A percentile compares a stretch with the other conserved stretches of the same genome.
Conservation (phyloP, 257 asterid genomes). For the Nicotiana undulata region DNA sequence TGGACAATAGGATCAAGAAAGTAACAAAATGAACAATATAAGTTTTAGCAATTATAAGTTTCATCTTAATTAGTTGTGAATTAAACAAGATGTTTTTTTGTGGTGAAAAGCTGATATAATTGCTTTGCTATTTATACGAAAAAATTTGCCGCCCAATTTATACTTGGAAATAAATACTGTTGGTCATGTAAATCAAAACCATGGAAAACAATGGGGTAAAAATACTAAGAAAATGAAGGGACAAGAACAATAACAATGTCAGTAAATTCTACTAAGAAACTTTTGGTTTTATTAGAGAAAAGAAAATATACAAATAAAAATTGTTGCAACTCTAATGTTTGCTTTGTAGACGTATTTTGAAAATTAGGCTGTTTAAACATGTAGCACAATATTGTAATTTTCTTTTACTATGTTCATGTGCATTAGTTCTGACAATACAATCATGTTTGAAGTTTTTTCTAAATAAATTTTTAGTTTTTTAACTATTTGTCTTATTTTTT, state of each 20-base stretch:
- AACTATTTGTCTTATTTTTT: too few relatives aligned
- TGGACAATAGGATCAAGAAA: background rate
- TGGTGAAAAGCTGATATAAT: background rate
- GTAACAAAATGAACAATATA: background rate
- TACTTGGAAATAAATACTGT: background rate
- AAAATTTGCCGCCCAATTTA: background rate
- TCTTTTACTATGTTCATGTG: too few relatives aligned
- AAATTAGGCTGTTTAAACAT: too few relatives aligned
- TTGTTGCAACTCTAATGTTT: too few relatives aligned
- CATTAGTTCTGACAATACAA: too few relatives aligned
- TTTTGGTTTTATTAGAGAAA: too few relatives aligned
- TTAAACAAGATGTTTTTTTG: background rate
- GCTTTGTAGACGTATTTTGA: too few relatives aligned
- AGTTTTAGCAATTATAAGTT: background rate
- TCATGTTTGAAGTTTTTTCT: too few relatives aligned
- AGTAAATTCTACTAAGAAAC: background rate
- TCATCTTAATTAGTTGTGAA: background rate
- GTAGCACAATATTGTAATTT: too few relatives aligned
- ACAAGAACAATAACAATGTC: background rate
- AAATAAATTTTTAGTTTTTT: too few relatives aligned
- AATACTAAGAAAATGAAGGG: background rate
- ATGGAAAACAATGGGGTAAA: background rate
- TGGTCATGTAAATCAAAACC: background rate
- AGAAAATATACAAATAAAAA: too few relatives aligned
- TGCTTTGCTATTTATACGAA: background rate